Evolutionary conservation across 2,329 filamentous ascomycete genomes (phyloP).

Genomic region (Dothidotthia symphoricarpi): DNA sequence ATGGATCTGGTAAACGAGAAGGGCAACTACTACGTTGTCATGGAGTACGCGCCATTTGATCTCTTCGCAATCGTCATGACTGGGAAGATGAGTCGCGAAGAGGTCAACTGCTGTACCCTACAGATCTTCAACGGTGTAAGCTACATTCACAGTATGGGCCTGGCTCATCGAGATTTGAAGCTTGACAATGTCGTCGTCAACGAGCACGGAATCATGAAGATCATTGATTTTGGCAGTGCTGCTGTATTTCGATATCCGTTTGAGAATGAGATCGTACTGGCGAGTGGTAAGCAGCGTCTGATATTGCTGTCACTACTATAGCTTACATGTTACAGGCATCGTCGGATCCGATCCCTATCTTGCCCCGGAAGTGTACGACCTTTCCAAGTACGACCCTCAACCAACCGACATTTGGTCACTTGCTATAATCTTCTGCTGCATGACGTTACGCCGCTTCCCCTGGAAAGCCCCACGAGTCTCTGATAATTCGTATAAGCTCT

Average conservation of each 20-base stretch:
- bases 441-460: constrained; percentile 90
- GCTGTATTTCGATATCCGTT: constrained; percentile 98
- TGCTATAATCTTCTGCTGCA: constrained; percentile 98
- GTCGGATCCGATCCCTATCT: constrained; percentile 92
- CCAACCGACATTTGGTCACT: constrained; percentile 97
- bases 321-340: constrained; percentile 55
- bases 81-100: constrained; percentile 89
- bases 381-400: constrained; percentile 88
- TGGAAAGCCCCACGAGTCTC: constrained; percentile 93
- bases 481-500: constrained; percentile 93
- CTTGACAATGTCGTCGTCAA: constrained; percentile 98
- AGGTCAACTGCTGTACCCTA: constrained; percentile 85
- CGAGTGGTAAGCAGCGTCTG: constrained; percentile 63
- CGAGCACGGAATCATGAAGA: constrained; percentile 96
- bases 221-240: constrained; percentile 97
- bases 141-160: constrained; percentile 90
- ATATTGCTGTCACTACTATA: background rate
- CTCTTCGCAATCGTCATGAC: constrained; percentile 99
- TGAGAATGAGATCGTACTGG: constrained; percentile 79
- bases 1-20: constrained; percentile 95
- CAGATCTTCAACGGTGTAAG: constrained; percentile 94
- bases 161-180: constrained; percentile 93
- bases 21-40: constrained; percentile 93
- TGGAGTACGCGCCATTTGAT: constrained; percentile 97
- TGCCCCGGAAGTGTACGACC: constrained; percentile 93